phyloP scores from a whole-genome alignment of 768 basidiomycete genomes.

The Termitomyces bulborhizus region DNA sequence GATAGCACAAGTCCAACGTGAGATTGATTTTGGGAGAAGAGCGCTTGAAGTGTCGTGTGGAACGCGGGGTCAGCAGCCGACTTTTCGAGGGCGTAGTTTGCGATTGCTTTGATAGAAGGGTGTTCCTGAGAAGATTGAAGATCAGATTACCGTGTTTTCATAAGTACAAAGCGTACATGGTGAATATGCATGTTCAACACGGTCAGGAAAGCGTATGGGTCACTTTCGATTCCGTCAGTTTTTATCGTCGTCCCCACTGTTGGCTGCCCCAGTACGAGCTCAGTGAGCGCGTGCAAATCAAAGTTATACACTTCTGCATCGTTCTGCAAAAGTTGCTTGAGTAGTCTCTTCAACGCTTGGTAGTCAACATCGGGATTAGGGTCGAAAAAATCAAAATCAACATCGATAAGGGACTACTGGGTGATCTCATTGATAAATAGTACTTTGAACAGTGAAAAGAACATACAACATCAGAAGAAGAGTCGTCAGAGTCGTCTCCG shows the following conservation, averaged over 20 bases:
- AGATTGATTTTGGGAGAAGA: conserved; percentile 44
- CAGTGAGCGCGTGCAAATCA: conserved; percentile 67
- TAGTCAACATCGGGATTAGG: conserved; percentile 79
- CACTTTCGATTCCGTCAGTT: conserved; percentile 83
- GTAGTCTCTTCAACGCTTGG: conserved; percentile 73
- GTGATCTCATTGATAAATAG: background rate
- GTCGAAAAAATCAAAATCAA: conserved; percentile 94
- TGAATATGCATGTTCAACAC: conserved; percentile 70
- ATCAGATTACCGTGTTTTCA: background rate
- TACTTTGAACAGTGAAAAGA: background rate
- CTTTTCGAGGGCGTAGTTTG: conserved; percentile 60
- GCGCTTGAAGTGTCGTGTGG: conserved; percentile 44
- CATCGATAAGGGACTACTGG: conserved; percentile 64
- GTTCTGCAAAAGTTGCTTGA: conserved; percentile 60
- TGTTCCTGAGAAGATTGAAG: conserved; percentile 46
- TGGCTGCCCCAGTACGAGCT: conserved; percentile 71
- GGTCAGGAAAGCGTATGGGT: conserved; percentile 85
- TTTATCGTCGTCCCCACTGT: conserved; percentile 82
- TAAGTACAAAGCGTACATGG: conserved; percentile 34
- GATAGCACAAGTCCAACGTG: conserved; percentile 82
- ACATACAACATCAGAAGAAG: conserved; percentile 28
- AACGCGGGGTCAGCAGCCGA: conserved; percentile 42
- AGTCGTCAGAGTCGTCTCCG: conserved; percentile 31
- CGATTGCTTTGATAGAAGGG: conserved; percentile 62
- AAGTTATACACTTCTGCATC: conserved; percentile 61